Conservation (phyloP, 371 early-diverging fungal genomes). For the Funneliformis caledonium region DNA sequence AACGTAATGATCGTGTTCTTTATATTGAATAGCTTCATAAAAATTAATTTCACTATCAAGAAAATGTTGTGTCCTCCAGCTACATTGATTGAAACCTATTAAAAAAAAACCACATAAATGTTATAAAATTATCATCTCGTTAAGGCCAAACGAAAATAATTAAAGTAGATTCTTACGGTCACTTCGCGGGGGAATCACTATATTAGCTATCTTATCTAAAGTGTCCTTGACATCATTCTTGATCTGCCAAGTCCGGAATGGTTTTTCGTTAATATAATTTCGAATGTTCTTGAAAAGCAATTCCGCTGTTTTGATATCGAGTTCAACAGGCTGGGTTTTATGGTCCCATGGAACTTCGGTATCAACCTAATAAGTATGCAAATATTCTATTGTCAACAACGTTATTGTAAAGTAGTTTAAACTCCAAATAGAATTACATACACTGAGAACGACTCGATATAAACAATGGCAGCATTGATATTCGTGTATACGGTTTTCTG, state of each 20-base stretch:
- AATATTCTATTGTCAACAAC: neutral
- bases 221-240: slow-evolving; percentile 31
- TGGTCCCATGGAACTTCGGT: slow-evolving; percentile 1
- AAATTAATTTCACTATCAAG: slow-evolving; percentile 16
- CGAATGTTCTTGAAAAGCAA: slow-evolving; percentile 8
- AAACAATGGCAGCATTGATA: slow-evolving; percentile 36
- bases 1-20: slow-evolving; percentile 9
- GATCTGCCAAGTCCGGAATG: slow-evolving; percentile 3
- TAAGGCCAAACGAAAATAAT: neutral
- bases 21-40: slow-evolving; percentile 22
- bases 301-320: slow-evolving; percentile 24
- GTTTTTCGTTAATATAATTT: slow-evolving; percentile 19
- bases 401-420: neutral
- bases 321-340: neutral
- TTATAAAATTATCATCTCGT: neutral
- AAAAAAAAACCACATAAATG: neutral
- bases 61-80: slow-evolving; percentile 24
- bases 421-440: neutral
- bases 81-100: slow-evolving; percentile 9
- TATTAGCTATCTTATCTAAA: slow-evolving; percentile 25
- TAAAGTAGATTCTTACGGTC: neutral
- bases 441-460: slow-evolving; percentile 20
- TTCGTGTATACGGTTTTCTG: slow-evolving; percentile 15
- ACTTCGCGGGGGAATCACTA: neutral
- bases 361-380: neutral